These are phyloP conservation scores for Obba rivulosa DNA, from an alignment of 768 basidiomycete species.

Conservation along the genomic window DNA sequence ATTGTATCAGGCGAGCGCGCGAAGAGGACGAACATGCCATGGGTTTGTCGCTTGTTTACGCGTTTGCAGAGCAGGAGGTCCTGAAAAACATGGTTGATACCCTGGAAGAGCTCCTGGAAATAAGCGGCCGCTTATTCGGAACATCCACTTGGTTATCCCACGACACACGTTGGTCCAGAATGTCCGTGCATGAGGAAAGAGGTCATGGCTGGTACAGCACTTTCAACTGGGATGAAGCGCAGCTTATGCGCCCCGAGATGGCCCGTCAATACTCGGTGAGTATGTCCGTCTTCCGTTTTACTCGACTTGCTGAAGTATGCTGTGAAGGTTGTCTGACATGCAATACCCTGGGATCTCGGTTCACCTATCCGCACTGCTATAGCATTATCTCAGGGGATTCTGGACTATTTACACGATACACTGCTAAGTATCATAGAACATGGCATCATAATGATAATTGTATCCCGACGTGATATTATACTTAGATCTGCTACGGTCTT, in stretches of 20 bases:
- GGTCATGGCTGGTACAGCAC: constrained; percentile 28
- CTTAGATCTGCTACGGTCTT: background rate
- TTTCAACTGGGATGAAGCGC: constrained; percentile 19
- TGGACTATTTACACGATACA: too few species aligned
- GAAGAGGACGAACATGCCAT: constrained; percentile 24
- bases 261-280: too few species aligned
- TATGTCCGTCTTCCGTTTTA: too few species aligned
- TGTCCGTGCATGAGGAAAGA: constrained; percentile 17
- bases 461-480: too few species aligned
- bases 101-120: constrained; percentile 35
- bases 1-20: constrained; percentile 24
- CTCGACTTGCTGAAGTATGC: too few species aligned
- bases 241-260: too few species aligned
- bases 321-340: too few species aligned
- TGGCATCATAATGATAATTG: too few species aligned
- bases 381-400: too few species aligned
- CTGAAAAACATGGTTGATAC: constrained; percentile 37
- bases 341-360: too few species aligned
- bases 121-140: constrained; percentile 39
- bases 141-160: constrained; percentile 37
- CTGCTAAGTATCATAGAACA: too few species aligned
- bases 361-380: too few species aligned
- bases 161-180: constrained; percentile 15
- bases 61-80: constrained; percentile 39
- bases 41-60: constrained; percentile 35